Conservation (phyloP, 805 yeast species). For the Schwanniomyces polymorphus region DNA sequence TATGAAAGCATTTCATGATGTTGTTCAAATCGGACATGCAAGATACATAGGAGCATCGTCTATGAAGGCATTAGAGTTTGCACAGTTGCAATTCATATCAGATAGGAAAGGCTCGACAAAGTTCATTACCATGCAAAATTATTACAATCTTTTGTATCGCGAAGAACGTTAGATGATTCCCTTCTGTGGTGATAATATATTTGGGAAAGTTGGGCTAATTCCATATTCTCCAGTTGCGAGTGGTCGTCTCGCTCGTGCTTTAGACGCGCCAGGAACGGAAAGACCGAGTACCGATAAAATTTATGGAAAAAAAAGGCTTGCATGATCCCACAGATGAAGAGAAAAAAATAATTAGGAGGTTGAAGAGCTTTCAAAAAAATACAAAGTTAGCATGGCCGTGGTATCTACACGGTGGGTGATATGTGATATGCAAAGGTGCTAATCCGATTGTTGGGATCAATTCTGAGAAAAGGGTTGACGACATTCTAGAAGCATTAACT, state of each 20-base stretch:
- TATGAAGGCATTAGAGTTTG: slow-evolving; percentile 57
- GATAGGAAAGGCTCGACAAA: slow-evolving; percentile 57
- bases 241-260: too few species aligned
- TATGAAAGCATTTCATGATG: slow-evolving; percentile 56
- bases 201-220: slow-evolving; percentile 51
- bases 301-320: slow-evolving; percentile 38
- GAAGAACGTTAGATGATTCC: slow-evolving; percentile 57
- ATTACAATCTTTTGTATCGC: slow-evolving; percentile 54
- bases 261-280: too few species aligned
- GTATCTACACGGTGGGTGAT: too few species aligned
- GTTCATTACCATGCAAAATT: slow-evolving; percentile 60
- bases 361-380: too few species aligned
- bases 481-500: slow-evolving; percentile 4
- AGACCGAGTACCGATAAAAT: too few species aligned
- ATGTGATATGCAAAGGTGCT: slow-evolving; percentile 10
- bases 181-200: slow-evolving; percentile 47
- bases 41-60: slow-evolving; percentile 64
- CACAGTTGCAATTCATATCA: slow-evolving; percentile 53
- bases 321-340: too few species aligned
- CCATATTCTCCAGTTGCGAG: slow-evolving; percentile 62
- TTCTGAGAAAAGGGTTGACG: slow-evolving; percentile 18
- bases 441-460: slow-evolving; percentile 18
- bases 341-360: too few species aligned
- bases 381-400: too few species aligned
- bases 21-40: slow-evolving; percentile 46